A percentile compares a stretch with the other conserved stretches of the same genome.
Evolutionary conservation across 371 early-diverging fungal genomes (phyloP).

Genomic region (Blakeslea trispora): DNA sequence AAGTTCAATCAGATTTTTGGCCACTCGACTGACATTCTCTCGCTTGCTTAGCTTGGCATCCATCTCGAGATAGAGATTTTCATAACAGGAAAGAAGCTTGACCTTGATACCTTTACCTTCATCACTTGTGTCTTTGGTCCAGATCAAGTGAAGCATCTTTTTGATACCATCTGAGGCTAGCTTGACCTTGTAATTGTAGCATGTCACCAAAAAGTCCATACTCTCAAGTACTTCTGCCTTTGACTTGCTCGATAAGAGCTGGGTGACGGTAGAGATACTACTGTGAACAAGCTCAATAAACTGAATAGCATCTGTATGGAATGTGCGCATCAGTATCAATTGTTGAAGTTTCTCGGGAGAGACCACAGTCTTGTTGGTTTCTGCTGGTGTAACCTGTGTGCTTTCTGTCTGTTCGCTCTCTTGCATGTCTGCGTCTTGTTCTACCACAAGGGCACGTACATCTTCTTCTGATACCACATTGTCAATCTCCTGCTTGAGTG

Average conservation of each 20-base stretch:
- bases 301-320: slow-evolving; percentile 83
- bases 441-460: slow-evolving; percentile 6
- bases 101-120: slow-evolving; percentile 84
- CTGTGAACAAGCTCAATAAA: slow-evolving; percentile 80
- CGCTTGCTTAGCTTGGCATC: slow-evolving; percentile 53
- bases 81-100: slow-evolving; percentile 77
- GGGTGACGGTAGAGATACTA: slow-evolving; percentile 73
- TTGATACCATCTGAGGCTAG: slow-evolving; percentile 82
- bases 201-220: slow-evolving; percentile 91
- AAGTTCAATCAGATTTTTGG: slow-evolving; percentile 76
- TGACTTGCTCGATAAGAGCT: slow-evolving; percentile 84
- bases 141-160: slow-evolving; percentile 94
- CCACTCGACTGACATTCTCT: slow-evolving; percentile 67
- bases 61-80: slow-evolving; percentile 76
- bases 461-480: slow-evolving; percentile 19
- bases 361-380: slow-evolving; percentile 25
- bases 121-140: slow-evolving; percentile 86
- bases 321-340: slow-evolving; percentile 68
- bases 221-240: slow-evolving; percentile 93
- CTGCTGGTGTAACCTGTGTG: too few relatives aligned
- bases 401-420: slow-evolving; percentile 6
- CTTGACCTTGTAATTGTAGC: slow-evolving; percentile 82
- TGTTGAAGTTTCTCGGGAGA: slow-evolving; percentile 60
- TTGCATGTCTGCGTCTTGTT: slow-evolving; percentile 13
- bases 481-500: slow-evolving; percentile 63